phyloP scores from a whole-genome alignment of 805 yeast species.

The Ogataea methylovora region DNA sequence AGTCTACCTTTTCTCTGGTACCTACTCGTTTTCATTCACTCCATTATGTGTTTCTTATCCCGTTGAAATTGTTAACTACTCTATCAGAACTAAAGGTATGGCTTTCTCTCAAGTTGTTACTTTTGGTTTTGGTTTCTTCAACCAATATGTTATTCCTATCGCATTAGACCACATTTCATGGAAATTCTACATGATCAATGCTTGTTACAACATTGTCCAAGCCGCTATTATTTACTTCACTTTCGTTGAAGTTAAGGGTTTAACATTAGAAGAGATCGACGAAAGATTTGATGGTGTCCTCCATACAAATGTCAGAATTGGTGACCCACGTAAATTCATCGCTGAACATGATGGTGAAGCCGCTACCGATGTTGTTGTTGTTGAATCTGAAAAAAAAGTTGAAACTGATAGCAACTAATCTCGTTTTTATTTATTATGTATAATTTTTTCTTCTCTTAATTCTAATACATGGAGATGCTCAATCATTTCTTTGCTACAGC shows the following conservation, averaged over 20 bases:
- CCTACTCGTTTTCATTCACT: slow-evolving; percentile 19
- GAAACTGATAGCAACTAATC: slow-evolving; percentile 4
- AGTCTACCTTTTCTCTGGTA: slow-evolving; percentile 16
- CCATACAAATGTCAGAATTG: slow-evolving; percentile 3
- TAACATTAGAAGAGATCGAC: slow-evolving; percentile 21
- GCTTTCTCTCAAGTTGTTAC: slow-evolving; percentile 17
- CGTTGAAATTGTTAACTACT: slow-evolving; percentile 17
- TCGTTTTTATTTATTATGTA: no score
- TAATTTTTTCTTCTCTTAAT: no score
- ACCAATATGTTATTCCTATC: slow-evolving; percentile 23
- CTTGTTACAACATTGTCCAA: slow-evolving; percentile 15
- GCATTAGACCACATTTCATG: slow-evolving; percentile 16
- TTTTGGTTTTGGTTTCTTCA: slow-evolving; percentile 18
- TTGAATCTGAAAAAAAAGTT: slow-evolving; percentile 4
- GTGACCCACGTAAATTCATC: no score
- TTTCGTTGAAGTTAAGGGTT: slow-evolving; percentile 20
- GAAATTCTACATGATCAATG: slow-evolving; percentile 19
- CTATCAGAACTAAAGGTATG: slow-evolving; percentile 21
- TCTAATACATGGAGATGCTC: no score
- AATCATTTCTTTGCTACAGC: no score
- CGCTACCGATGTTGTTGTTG: slow-evolving; percentile 1
- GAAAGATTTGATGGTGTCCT: slow-evolving; percentile 18
- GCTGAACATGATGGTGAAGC: no score
- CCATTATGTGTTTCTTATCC: slow-evolving; percentile 20
- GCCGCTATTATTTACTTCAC: slow-evolving; percentile 15